Conservation (phyloP, 768 basidiomycete genomes). For the Mycena maculata region DNA sequence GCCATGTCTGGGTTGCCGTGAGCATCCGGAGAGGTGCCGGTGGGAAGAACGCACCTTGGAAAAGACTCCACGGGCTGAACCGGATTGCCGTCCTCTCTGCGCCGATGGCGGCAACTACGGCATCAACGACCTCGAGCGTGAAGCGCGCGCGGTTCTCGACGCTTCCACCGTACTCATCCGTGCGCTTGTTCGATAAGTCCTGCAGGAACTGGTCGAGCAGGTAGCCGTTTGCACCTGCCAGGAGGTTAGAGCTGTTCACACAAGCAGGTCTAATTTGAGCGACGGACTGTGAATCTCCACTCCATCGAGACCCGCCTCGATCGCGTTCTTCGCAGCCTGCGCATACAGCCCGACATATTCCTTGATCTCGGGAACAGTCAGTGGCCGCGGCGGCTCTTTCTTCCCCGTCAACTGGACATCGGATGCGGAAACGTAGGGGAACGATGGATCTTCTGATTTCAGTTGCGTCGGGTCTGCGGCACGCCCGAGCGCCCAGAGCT, state of each 20-base stretch:
- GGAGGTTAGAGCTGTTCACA: slow-evolving; percentile 47
- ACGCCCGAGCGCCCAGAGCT: slow-evolving; percentile 60
- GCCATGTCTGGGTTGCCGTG: background rate
- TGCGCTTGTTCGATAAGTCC: slow-evolving; percentile 54
- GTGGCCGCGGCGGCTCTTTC: slow-evolving; percentile 37
- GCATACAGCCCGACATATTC: slow-evolving; percentile 52
- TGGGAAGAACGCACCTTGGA: slow-evolving; percentile 34
- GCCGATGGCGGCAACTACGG: slow-evolving; percentile 55
- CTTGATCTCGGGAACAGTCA: slow-evolving; percentile 51
- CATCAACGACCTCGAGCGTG: slow-evolving; percentile 55
- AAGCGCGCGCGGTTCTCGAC: slow-evolving; percentile 61
- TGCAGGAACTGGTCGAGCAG: slow-evolving; percentile 60
- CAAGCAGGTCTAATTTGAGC: background rate
- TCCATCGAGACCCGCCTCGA: slow-evolving; percentile 65
- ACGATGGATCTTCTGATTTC: slow-evolving; percentile 17
- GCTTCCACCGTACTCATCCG: slow-evolving; percentile 64
- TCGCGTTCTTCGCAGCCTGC: slow-evolving; percentile 53
- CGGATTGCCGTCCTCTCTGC: slow-evolving; percentile 55
- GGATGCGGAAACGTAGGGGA: slow-evolving; percentile 41
- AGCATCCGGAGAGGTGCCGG: no score
- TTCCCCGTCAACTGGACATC: slow-evolving; percentile 23
- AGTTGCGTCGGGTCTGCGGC: slow-evolving; percentile 36
- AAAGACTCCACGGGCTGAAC: slow-evolving; percentile 53
- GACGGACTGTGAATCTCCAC: slow-evolving; percentile 34
- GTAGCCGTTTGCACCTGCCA: slow-evolving; percentile 40